Conservation (phyloP, 1,284 basidiomycete species). For the Porodaedalea pini region DNA sequence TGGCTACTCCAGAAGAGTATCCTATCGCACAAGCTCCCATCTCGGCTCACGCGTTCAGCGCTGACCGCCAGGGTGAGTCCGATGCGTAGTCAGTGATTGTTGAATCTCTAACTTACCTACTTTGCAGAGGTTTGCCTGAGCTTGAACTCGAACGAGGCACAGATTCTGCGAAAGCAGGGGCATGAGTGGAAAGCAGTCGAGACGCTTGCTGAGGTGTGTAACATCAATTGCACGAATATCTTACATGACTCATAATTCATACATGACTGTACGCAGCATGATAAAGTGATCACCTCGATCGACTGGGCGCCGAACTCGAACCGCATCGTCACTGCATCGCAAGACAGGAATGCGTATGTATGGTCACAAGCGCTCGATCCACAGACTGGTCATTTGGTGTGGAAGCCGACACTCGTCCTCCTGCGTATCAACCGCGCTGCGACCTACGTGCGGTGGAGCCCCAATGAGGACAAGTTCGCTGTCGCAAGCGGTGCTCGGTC, state of each 20-base stretch:
- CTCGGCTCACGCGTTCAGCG: constrained; percentile 90
- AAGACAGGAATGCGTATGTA: constrained; percentile 98
- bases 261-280: constrained; percentile 62
- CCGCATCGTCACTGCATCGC: constrained; percentile 96
- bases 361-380: constrained; percentile 84
- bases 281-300: constrained; percentile 97
- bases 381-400: constrained; percentile 63
- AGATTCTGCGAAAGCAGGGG: constrained; percentile 72
- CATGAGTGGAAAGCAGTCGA: constrained; percentile 76
- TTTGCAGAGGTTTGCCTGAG: constrained; percentile 83
- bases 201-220: constrained; percentile 79
- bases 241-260: constrained; percentile 4
- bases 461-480: constrained; percentile 97
- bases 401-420: constrained; percentile 98
- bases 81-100: constrained; percentile 24
- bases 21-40: constrained; percentile 81
- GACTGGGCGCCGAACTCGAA: constrained; percentile 98
- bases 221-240: neutral
- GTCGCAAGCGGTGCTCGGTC: constrained; percentile 94
- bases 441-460: constrained; percentile 94
- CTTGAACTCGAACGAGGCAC: constrained; percentile 86
- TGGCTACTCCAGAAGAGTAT: constrained; percentile 76
- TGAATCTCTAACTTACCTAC: neutral
- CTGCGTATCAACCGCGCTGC: constrained; percentile 95
- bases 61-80: constrained; percentile 76